Percentiles rank a stretch among this genome's conserved stretches.
Conservation (phyloP, 2,329 filamentous ascomycete species). For the Chrysosporium keratinophilum region DNA sequence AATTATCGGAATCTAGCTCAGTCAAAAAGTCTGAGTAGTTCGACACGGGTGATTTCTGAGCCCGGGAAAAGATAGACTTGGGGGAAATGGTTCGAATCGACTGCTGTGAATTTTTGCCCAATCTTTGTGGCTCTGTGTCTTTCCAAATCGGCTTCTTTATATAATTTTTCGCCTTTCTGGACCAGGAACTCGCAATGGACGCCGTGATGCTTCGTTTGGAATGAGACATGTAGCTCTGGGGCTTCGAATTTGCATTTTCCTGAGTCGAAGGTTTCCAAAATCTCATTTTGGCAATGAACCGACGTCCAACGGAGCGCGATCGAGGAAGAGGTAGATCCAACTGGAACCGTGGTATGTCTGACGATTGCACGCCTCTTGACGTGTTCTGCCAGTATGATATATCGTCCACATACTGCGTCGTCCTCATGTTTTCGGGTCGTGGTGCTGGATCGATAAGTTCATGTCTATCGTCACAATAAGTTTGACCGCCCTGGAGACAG, state of each 20-base stretch:
- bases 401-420: background rate
- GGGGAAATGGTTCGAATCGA: constrained; percentile 8
- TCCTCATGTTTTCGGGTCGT: background rate
- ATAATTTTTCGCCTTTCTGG: constrained; percentile 3
- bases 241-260: constrained; percentile 3
- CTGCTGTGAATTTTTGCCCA: constrained; percentile 1
- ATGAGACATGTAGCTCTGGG: constrained; percentile 5
- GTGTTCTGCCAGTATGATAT: background rate
- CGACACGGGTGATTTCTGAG: constrained; percentile 7
- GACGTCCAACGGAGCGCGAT: constrained; percentile 6
- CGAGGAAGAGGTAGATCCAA: constrained; percentile 5
- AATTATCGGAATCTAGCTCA: background rate
- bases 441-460: background rate
- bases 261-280: background rate
- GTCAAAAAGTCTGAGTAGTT: constrained; percentile 7
- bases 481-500: constrained; percentile 4
- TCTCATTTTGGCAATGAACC: constrained; percentile 4
- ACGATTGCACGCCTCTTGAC: constrained; percentile 4
- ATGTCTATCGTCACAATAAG: constrained; percentile 4
- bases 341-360: constrained; percentile 8
- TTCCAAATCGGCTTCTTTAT: background rate
- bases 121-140: background rate
- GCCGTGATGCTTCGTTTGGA: constrained; percentile 11
- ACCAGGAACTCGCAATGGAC: constrained; percentile 10
- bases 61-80: constrained; percentile 7